A percentile compares a stretch with the other conserved stretches of the same genome.
phyloP scores from a whole-genome alignment of 495 filamentous ascomycete species.

The Delitschia confertaspora region DNA sequence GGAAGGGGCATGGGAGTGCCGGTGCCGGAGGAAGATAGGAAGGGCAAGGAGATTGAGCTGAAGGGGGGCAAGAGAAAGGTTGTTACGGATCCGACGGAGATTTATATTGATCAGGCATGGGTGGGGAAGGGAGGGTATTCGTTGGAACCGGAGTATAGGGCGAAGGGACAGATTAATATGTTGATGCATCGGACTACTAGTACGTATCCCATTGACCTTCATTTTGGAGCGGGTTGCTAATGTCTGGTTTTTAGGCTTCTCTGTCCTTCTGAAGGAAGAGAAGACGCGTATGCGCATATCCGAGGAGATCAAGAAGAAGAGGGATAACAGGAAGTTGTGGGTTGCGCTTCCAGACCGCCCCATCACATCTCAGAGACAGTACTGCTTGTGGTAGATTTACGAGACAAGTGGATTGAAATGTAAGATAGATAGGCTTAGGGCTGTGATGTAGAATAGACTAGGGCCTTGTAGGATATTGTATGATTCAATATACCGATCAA shows the following conservation, averaged over 20 bases:
- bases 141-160: conserved; percentile 49
- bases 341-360: conserved; percentile 72
- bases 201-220: conserved; percentile 38
- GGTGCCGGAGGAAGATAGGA: conserved; percentile 13
- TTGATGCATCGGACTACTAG: conserved; percentile 61
- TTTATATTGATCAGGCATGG: conserved; percentile 90
- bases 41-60: conserved; percentile 23
- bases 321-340: conserved; percentile 67
- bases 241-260: conserved; percentile 46
- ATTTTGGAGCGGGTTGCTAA: background rate
- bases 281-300: conserved; percentile 72
- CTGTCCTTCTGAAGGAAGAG: conserved; percentile 84
- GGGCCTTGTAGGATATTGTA: conserved; percentile 10
- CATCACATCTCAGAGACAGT: conserved; percentile 70
- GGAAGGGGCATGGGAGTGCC: conserved; percentile 79
- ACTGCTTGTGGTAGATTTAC: conserved; percentile 69
- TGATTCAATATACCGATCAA: too few relatives aligned
- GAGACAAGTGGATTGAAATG: background rate
- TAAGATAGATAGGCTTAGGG: conserved; percentile 2
- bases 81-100: conserved; percentile 57
- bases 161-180: conserved; percentile 54
- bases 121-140: conserved; percentile 65
- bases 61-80: conserved; percentile 34
- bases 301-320: conserved; percentile 64
- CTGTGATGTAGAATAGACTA: conserved; percentile 3